These are phyloP conservation scores for Rutstroemia sp. DNA, from an alignment of 2,329 filamentous ascomycete genomes.

Conservation along the genomic window DNA sequence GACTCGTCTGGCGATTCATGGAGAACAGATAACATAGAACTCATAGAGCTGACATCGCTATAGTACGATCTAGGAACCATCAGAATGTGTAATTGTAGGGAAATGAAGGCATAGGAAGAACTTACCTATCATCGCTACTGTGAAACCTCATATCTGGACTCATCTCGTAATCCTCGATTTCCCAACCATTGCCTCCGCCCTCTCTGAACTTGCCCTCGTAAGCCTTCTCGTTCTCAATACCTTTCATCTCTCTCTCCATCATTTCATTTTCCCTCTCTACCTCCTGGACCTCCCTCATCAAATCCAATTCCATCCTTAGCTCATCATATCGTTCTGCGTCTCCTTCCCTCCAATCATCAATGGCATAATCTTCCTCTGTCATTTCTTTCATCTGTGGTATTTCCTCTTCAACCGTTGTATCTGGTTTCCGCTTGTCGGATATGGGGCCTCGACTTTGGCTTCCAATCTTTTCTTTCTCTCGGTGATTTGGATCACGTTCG, in stretches of 20 bases:
- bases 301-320: neutral
- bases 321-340: neutral
- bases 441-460: neutral
- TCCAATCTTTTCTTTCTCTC: neutral
- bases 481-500: neutral
- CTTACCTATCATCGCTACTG: neutral
- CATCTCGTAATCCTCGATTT: neutral
- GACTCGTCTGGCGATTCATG: constrained; percentile 2
- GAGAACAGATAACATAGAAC: constrained; percentile 6
- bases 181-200: neutral
- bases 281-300: neutral
- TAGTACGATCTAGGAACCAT: neutral
- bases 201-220: neutral
- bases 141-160: neutral
- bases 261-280: neutral
- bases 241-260: constrained; percentile 2
- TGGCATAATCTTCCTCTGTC: neutral
- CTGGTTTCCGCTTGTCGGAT: neutral
- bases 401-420: neutral
- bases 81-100: neutral
- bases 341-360: neutral
- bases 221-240: neutral
- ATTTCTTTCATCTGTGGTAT: neutral
- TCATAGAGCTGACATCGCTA: constrained; percentile 1
- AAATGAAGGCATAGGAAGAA: neutral